Conservation (phyloP, 495 filamentous ascomycete genomes). For the Pseudoneurospora amorphoporcata region DNA sequence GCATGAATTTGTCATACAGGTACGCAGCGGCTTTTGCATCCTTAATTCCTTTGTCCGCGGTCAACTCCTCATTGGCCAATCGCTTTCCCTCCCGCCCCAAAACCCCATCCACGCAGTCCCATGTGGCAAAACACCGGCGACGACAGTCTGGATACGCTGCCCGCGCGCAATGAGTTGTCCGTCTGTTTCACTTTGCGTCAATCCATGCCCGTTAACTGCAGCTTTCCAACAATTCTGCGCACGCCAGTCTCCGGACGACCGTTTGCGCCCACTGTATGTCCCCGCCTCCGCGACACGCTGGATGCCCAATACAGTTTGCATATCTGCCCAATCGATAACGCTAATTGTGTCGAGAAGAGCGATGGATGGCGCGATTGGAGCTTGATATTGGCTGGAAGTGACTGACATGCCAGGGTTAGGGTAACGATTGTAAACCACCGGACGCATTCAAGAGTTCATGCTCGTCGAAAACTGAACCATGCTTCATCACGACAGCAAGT, state of each 20-base stretch:
- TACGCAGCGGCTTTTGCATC: not conserved
- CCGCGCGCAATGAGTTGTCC: not conserved
- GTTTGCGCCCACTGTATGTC: not conserved
- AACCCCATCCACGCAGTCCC: not conserved
- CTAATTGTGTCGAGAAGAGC: not conserved
- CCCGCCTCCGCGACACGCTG: not conserved
- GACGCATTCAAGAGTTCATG: not conserved
- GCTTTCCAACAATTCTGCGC: not conserved
- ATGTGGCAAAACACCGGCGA: not conserved
- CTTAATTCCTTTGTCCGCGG: not conserved
- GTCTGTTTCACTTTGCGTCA: not conserved
- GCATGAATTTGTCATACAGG: not conserved
- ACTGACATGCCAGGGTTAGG: not conserved
- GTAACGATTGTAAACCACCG: not conserved
- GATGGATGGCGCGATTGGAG: not conserved
- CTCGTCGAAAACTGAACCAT: not conserved
- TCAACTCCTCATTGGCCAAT: not conserved
- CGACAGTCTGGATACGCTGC: not conserved
- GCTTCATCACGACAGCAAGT: not conserved
- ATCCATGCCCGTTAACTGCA: not conserved
- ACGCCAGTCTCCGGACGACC: not conserved
- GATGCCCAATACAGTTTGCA: not conserved
- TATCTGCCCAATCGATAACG: not conserved
- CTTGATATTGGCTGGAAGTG: not conserved
- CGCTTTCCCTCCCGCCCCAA: not conserved